A percentile compares a stretch with the other conserved stretches of the same genome.
Evolutionary conservation across 345 rosid genomes (phyloP).

Genomic region (Pugionium dolabratum): DNA sequence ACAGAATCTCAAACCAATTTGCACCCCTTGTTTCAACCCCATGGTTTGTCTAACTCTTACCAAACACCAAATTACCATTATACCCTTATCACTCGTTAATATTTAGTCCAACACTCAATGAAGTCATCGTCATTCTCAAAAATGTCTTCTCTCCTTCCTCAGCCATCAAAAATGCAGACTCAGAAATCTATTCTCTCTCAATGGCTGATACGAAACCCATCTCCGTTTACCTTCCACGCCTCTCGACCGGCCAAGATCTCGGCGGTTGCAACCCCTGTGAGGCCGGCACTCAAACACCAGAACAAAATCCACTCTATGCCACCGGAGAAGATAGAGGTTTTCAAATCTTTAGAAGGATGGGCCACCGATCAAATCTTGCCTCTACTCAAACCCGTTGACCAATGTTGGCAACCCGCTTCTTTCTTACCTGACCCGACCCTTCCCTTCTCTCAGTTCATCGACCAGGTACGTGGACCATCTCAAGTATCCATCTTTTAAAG

Average conservation of each 20-base stretch:
- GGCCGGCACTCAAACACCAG: slow-evolving; percentile 34
- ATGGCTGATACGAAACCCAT: slow-evolving; percentile 10
- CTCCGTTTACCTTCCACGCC: not conserved
- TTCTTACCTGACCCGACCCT: slow-evolving; percentile 56
- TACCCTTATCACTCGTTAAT: not conserved
- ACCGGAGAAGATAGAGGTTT: slow-evolving; percentile 57
- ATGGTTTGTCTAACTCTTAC: slow-evolving; percentile 12
- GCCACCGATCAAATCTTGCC: slow-evolving; percentile 53
- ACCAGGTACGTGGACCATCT: slow-evolving; percentile 31
- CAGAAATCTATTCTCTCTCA: not conserved
- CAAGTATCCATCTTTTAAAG: too few relatives aligned
- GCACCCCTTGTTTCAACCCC: slow-evolving; percentile 33
- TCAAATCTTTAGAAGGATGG: slow-evolving; percentile 70
- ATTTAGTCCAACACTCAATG: slow-evolving; percentile 4
- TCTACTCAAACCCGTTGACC: slow-evolving; percentile 66
- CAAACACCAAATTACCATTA: not conserved
- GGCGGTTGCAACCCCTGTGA: slow-evolving; percentile 44
- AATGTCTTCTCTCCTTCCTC: slow-evolving; percentile 13
- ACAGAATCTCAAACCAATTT: slow-evolving; percentile 28
- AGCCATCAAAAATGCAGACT: not conserved
- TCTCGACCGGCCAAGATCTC: slow-evolving; percentile 4
- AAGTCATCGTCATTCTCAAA: not conserved
- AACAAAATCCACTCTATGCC: slow-evolving; percentile 61
- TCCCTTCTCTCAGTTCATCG: slow-evolving; percentile 49
- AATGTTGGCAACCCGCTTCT: slow-evolving; percentile 69